Evolutionary conservation across 208 protist species (phyloP).

Genomic region (Naegleria lovaniensis): DNA sequence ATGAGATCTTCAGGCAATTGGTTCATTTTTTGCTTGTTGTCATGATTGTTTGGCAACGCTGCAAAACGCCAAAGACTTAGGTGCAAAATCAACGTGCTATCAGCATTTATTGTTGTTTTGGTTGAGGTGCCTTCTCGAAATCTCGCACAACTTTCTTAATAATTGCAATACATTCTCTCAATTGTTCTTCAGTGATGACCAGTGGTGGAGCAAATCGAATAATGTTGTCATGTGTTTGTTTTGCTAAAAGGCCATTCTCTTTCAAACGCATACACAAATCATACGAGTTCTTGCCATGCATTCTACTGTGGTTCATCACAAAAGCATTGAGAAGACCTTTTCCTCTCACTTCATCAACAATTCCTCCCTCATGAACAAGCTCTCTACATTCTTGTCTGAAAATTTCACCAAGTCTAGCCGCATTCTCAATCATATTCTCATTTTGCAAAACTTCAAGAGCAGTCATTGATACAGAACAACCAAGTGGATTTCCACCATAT

Average conservation of each 20-base stretch:
- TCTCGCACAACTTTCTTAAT: slow-evolving; percentile 41
- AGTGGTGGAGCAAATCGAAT: slow-evolving; percentile 81
- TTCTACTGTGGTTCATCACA: slow-evolving; percentile 50
- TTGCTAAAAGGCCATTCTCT: slow-evolving; percentile 70
- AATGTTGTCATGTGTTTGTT: slow-evolving; percentile 82
- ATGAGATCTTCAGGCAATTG: too few relatives aligned
- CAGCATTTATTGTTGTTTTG: background rate
- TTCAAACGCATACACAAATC: slow-evolving; percentile 55
- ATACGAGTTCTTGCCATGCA: slow-evolving; percentile 45
- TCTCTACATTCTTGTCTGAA: slow-evolving; percentile 43
- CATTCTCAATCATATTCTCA: slow-evolving; percentile 62
- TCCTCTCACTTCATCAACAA: slow-evolving; percentile 63
- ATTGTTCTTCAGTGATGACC: slow-evolving; percentile 62
- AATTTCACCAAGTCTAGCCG: slow-evolving; percentile 50
- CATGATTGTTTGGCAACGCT: too few relatives aligned
- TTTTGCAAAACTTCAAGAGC: slow-evolving; percentile 60
- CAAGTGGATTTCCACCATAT: slow-evolving; percentile 79
- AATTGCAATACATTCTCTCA: slow-evolving; percentile 56
- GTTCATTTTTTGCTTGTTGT: too few relatives aligned
- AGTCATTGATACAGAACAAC: slow-evolving; percentile 67
- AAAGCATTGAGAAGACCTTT: slow-evolving; percentile 79
- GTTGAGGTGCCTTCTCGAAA: background rate
- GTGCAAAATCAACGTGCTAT: too few relatives aligned
- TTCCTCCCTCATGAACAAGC: slow-evolving; percentile 21
- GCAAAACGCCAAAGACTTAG: too few relatives aligned